A percentile compares a stretch with the other conserved stretches of the same genome.
phyloP scores from a whole-genome alignment of 192 early-diverging fungal genomes.

The Gryganskiella cystojenkinii region DNA sequence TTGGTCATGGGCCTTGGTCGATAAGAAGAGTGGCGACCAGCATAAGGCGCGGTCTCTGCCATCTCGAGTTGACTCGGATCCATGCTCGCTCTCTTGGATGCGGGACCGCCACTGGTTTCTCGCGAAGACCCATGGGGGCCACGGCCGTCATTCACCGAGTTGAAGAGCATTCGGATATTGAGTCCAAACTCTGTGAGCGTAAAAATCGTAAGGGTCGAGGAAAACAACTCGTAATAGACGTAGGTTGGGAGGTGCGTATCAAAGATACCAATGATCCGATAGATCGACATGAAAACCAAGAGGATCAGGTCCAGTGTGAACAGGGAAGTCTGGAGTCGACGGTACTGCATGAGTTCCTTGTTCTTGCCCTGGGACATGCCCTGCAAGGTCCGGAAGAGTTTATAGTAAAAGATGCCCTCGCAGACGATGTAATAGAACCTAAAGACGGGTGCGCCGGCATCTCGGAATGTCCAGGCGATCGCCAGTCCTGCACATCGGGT shows the following conservation, averaged over 20 bases:
- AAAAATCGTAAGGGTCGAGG: conserved; percentile 51
- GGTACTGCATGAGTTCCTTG: conserved; percentile 40
- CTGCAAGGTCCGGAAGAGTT: conserved; percentile 40
- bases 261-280: conserved; percentile 42
- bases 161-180: conserved; percentile 47
- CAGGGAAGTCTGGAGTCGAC: conserved; percentile 43
- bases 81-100: no score
- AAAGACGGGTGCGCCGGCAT: conserved; percentile 47
- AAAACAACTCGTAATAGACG: conserved; percentile 47
- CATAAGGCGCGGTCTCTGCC: no score
- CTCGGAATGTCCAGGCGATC: conserved; percentile 41
- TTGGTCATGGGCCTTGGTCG: neutral
- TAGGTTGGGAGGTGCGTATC: conserved; percentile 37
- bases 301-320: conserved; percentile 45
- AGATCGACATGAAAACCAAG: conserved; percentile 52
- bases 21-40: no score
- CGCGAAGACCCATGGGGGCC: no score
- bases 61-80: no score
- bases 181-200: conserved; percentile 52
- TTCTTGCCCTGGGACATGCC: conserved; percentile 31
- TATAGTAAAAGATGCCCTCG: conserved; percentile 49
- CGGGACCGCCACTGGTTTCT: no score
- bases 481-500: conserved; percentile 22
- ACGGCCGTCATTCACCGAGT: conserved; percentile 3
- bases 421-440: conserved; percentile 50